These are phyloP conservation scores for Neocallimastix lanati DNA, from an alignment of 192 early-diverging fungal species.

Conservation along the genomic window DNA sequence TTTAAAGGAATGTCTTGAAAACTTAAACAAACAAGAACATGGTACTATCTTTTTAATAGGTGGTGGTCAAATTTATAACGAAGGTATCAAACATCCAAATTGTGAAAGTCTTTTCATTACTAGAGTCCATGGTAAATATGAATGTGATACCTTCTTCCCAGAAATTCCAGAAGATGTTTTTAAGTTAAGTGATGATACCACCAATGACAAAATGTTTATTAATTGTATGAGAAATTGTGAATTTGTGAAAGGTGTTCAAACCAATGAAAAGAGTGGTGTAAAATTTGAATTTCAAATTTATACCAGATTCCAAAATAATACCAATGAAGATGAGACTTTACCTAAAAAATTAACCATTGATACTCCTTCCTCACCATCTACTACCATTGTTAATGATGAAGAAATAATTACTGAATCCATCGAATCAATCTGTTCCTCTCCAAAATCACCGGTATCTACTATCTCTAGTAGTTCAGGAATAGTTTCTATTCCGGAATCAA, in stretches of 20 bases:
- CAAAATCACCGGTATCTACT: no score
- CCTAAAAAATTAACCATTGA: no score
- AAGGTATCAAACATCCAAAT: constrained; percentile 33
- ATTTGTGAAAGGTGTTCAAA: background rate
- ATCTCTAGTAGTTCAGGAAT: no score
- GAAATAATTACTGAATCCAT: no score
- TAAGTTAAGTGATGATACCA: background rate
- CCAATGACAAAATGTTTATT: background rate
- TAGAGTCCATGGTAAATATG: constrained; percentile 31
- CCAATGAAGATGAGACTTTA: no score
- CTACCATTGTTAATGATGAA: no score
- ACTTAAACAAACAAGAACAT: constrained; percentile 5
- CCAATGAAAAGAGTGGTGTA: background rate
- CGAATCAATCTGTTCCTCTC: no score
- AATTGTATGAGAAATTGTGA: background rate
- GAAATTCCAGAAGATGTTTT: constrained; percentile 18
- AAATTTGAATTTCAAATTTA: background rate
- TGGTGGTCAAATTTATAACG: constrained; percentile 53
- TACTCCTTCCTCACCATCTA: no score
- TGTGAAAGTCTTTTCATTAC: constrained; percentile 54
- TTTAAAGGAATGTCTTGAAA: constrained; percentile 14
- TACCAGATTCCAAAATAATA: no score
- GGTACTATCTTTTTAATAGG: constrained; percentile 62
- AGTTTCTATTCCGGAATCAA: no score
- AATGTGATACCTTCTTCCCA: constrained; percentile 68